Evolutionary conservation across 2,329 filamentous ascomycete species (phyloP), one percentile per base, ranked within the genome.

Genomic region (Venturia effusa): DNA sequence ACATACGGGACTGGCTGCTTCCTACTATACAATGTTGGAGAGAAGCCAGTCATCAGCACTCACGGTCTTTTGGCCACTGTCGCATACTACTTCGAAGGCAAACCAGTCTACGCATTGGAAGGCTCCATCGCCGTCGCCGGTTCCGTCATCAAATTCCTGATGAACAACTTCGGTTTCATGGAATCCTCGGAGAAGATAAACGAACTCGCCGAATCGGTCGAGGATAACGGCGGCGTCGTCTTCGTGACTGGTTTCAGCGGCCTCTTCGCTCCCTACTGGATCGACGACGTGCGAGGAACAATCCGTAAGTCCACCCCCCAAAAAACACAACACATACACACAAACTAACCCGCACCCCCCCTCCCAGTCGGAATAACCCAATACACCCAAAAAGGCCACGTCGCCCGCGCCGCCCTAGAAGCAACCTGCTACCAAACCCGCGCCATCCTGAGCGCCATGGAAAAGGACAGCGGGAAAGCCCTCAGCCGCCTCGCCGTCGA

Each of bases 361-460:
- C 24, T 39, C 30, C 10, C 19, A 64, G 92, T 93, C 70, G 90
- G 90, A 59, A 87, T 95, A 67, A 94, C 90, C 0, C 88, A 92
- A 69, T 88, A 92, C 77, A 96, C 92, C 0, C 83, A 92, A 71
- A 87, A 87, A 69, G 90, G 90, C n/a, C 92, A 96, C 74, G 90
- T 96, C 69, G 91, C 90, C 55, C 87, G 92, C 66, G 92, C 92
- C 39, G 96, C 92, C 0, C 84, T 96, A 63, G 92, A 96, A 76
- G 91, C 92, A 3, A 92, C 90, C 41, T 96, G 92, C 78, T 95
- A 89, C 80, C 92, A 96, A 76, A 96, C 91, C 27, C 92, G 92
- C 70, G 92, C 92, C 30, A 96, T 96, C 70, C 83, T 96, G 30
- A 88, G 94, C 71, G 90, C 92, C 67, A 96, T 96, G 92, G 90